Evolutionary conservation across 1,139 yeast genomes (phyloP), one percentile per base, ranked within the genome.

Genomic region (Nadsonia starkeyi-henricii): DNA sequence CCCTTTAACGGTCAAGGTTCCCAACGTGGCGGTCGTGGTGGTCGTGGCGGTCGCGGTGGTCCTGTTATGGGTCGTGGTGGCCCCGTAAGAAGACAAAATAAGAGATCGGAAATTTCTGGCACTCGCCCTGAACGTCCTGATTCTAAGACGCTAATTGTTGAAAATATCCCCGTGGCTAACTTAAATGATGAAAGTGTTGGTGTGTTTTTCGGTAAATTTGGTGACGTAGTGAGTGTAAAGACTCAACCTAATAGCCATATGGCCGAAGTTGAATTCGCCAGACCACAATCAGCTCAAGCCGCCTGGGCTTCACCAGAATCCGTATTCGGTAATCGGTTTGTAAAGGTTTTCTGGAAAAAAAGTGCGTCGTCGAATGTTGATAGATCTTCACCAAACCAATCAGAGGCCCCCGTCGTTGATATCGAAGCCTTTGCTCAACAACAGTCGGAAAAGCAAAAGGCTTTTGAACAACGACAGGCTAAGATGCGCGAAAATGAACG

Each of bases 321-420:
- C 3, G 67, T 73, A n/a, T 73, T 73, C 53, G 69, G 65, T 50
- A 73, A 73, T 58, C 65, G 77, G 47, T 72, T 73, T 53, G 69
- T 73, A 52, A 72, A 71, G 56, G 66, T 73, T 30, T 72, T 59
- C 58, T 73, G 73, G 71, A 63, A 69, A 43, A 57, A 55, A 45
- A 47, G 51, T 28, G 57, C 53, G 28, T n/a, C n/a, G n/a, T n/a
- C n/a, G n/a, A n/a, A n/a, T n/a, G 50, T 46, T 50, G 53, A 44
- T 20, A 47, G 23, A 36, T 54, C 48, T 49, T 55, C 47, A n/a
- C 45, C 45, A 43, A 20, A 47, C 51, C 43, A 33, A 12, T 45
- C 48, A 5, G 51, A 50, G 42, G 52, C 54, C 20, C 55, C 61
- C 4, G 56, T 62, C 44, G 50, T 64, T 18, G 71, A 72, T 51